Evolutionary conservation across 306 rosid species (phyloP), one percentile per base, ranked within the genome.

Genomic region (Vigna radiata): DNA sequence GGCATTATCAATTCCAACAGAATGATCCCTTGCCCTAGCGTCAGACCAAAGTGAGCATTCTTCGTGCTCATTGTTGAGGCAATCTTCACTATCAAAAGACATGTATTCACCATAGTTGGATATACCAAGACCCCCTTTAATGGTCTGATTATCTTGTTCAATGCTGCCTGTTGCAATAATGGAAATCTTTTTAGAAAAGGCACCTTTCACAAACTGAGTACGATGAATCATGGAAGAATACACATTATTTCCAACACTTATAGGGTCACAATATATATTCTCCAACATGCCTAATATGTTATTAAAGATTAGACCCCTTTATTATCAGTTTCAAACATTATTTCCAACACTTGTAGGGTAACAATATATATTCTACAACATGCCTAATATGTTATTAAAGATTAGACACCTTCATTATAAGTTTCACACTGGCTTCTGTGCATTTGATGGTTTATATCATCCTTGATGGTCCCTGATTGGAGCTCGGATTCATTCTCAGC

Each of bases 381-480:
- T 76, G 75, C 46, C 78, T 58, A 63, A 7, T 63, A 65, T 2
- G 49, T 15, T 59, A 44, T 31, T 18, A 41, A 79, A 43, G 66
- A 81, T 19, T 47, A 62, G 63, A 60, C 78, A 90, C 92, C 93
- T 81, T 53, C 72, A 67, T 76, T 73, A 77, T 83, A 84, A 59
- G 70, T 80, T 63, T 68, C 87, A 81, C 70, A 70, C 77, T 86
- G 86, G 75, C 84, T 83, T 69, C 73, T 54, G 66, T 41, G 53
- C 17, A 77, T 48, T 58, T 68, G 76, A 47, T 77, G 81, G 77
- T 68, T 70, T 16, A 52, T 81, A 64, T 74, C 80, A 72, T 82
- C 83, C 14, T 58, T 27, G 44, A 64, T 60, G 33, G 73, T 36
- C 75, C 77, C 86, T 50, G 80, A 79, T 72, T 37, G 68, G 54